Evolutionary conservation across 192 early-diverging fungal genomes (phyloP).

Genomic region (Obelidium mucronatum): DNA sequence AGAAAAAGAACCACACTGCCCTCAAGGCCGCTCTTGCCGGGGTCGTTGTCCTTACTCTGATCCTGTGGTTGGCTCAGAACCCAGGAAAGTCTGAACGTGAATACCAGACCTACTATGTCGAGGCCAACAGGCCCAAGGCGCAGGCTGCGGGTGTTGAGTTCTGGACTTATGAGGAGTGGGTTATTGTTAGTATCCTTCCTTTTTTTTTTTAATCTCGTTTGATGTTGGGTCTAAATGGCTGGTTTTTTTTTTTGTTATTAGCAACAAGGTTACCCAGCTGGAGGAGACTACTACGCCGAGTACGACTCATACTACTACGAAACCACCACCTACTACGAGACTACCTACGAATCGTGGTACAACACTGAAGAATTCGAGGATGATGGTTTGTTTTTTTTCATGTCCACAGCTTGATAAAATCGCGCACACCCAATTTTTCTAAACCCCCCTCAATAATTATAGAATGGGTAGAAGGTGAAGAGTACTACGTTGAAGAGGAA

Average conservation of each 20-base stretch:
- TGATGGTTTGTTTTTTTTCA: background rate
- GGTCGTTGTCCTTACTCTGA: background rate
- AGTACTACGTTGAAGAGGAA: background rate
- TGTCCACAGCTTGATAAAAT: too few relatives aligned
- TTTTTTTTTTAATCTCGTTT: background rate
- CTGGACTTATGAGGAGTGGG: constrained; percentile 3
- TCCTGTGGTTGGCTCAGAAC: background rate
- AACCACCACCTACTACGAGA: background rate
- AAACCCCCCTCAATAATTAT: too few relatives aligned
- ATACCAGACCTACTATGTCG: background rate
- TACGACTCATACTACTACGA: background rate
- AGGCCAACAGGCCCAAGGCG: background rate
- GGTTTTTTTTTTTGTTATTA: background rate
- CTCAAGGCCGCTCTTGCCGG: background rate
- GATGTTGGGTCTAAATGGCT: background rate
- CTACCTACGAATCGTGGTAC: background rate
- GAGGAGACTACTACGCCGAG: background rate
- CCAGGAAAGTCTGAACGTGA: background rate
- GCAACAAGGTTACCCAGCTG: background rate
- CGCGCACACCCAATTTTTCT: background rate
- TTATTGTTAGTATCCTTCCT: background rate
- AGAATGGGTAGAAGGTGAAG: background rate
- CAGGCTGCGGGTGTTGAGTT: background rate
- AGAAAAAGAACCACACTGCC: background rate
- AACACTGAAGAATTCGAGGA: background rate